phyloP scores from a whole-genome alignment of 371 early-diverging fungal genomes.

The Mortierella sp. region DNA sequence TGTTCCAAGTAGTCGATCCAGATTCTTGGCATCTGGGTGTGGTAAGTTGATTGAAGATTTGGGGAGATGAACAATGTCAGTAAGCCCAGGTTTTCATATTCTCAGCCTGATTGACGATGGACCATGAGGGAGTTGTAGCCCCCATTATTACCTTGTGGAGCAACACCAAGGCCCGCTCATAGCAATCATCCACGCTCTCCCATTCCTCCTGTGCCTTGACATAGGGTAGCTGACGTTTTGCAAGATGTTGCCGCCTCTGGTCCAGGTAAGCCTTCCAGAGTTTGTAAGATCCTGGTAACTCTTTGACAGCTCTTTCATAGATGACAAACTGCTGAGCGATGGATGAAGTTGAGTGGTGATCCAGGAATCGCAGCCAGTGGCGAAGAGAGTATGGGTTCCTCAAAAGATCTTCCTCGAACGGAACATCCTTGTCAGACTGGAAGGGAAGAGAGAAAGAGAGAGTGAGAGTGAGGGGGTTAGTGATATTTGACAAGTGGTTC shows the following conservation, averaged over 20 bases:
- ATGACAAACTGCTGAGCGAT: slow-evolving; percentile 69
- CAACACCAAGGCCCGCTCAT: slow-evolving; percentile 86
- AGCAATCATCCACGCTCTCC: slow-evolving; percentile 75
- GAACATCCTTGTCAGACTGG: slow-evolving; percentile 75
- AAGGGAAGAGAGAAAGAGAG: not conserved
- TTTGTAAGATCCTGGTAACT: slow-evolving; percentile 94
- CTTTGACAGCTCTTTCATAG: slow-evolving; percentile 89
- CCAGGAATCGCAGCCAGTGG: slow-evolving; percentile 91
- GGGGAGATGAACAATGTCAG: too few relatives aligned
- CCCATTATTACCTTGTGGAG: slow-evolving; percentile 84
- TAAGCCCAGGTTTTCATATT: too few relatives aligned
- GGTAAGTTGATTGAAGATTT: not conserved
- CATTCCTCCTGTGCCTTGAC: slow-evolving; percentile 66
- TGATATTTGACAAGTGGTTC: too few relatives aligned
- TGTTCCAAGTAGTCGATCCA: slow-evolving; percentile 84
- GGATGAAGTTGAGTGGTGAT: slow-evolving; percentile 76
- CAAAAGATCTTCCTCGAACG: slow-evolving; percentile 92
- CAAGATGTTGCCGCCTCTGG: slow-evolving; percentile 66
- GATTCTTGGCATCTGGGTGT: slow-evolving; percentile 78
- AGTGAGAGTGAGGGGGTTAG: too few relatives aligned
- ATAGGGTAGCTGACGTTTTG: slow-evolving; percentile 59
- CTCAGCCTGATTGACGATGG: too few relatives aligned
- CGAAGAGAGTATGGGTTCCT: slow-evolving; percentile 85
- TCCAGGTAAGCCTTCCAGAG: slow-evolving; percentile 95
- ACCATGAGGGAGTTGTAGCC: not conserved